Evolutionary conservation across 805 yeast species (phyloP).

Genomic region (Pichia eremophila): DNA sequence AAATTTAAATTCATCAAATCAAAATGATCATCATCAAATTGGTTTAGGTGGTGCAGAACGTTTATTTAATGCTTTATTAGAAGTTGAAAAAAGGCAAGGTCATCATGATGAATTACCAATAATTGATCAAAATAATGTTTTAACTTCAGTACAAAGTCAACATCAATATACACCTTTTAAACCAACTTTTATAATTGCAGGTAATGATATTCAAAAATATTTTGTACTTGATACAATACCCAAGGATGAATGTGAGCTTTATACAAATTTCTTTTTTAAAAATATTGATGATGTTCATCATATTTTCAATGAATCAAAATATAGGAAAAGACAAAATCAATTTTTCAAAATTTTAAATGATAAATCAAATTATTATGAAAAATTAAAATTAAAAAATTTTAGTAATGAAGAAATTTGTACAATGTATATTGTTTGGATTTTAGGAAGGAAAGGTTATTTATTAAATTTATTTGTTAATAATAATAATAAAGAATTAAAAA

Average conservation of each 20-base stretch:
- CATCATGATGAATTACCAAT: constrained; percentile 1
- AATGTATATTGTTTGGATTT: constrained; percentile 31
- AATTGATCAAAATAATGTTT: not conserved
- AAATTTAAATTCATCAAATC: no score
- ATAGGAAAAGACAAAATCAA: constrained; percentile 19
- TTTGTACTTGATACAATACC: constrained; percentile 18
- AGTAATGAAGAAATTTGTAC: constrained; percentile 25
- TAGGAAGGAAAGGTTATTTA: constrained; percentile 16
- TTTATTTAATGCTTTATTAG: constrained; percentile 10
- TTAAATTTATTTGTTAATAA: not conserved
- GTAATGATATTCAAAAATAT: constrained; percentile 2
- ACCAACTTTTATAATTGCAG: not conserved
- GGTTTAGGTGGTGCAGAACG: constrained; percentile 11
- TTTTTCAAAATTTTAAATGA: constrained; percentile 20
- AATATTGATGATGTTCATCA: constrained; percentile 28
- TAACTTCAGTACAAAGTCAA: not conserved
- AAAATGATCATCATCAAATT: constrained; percentile 8
- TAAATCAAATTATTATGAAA: not conserved
- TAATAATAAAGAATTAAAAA: not conserved
- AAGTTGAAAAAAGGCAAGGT: constrained; percentile 8
- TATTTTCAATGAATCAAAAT: constrained; percentile 25
- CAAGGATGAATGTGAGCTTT: constrained; percentile 20
- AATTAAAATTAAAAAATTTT: constrained; percentile 1
- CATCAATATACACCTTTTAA: not conserved
- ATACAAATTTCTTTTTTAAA: constrained; percentile 26